Evolutionary conservation across 164 flowering plant genomes (phyloP).

Genomic region (Sextonia rubra): DNA sequence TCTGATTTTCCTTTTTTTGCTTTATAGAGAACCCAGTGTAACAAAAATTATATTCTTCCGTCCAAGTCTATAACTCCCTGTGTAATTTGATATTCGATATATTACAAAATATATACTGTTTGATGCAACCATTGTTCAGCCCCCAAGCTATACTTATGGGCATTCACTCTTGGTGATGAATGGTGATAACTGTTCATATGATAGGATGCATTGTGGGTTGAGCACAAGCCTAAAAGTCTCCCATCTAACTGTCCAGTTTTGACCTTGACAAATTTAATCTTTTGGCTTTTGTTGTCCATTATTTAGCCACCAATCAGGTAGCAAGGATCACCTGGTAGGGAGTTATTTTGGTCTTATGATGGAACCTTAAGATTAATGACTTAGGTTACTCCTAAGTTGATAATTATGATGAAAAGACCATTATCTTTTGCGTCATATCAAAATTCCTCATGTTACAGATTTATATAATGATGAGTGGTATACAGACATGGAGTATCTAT

Average conservation of each 20-base stretch:
- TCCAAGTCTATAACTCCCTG: neutral
- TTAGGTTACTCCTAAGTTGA: neutral
- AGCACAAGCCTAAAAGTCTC: neutral
- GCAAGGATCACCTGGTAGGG: neutral
- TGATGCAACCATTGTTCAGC: neutral
- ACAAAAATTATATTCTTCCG: neutral
- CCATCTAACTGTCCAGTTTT: neutral
- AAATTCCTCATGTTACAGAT: too few species aligned
- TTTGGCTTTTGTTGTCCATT: neutral
- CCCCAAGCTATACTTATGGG: neutral
- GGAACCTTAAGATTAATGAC: too few species aligned
- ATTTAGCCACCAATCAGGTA: neutral
- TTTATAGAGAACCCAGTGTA: neutral
- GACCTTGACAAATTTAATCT: neutral
- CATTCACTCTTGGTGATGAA: neutral
- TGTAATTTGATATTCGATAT: neutral
- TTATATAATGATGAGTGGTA: neutral
- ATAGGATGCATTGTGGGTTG: neutral
- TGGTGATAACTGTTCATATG: neutral
- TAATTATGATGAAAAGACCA: too few species aligned
- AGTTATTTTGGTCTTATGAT: too few species aligned
- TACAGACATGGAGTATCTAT: neutral
- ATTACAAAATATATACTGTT: neutral
- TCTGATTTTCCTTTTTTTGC: neutral
- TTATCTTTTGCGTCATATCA: too few species aligned